A percentile compares a stretch with the other conserved stretches of the same genome.
phyloP scores from a whole-genome alignment of 1,284 basidiomycete species.

The Apiotrichum brassicae region DNA sequence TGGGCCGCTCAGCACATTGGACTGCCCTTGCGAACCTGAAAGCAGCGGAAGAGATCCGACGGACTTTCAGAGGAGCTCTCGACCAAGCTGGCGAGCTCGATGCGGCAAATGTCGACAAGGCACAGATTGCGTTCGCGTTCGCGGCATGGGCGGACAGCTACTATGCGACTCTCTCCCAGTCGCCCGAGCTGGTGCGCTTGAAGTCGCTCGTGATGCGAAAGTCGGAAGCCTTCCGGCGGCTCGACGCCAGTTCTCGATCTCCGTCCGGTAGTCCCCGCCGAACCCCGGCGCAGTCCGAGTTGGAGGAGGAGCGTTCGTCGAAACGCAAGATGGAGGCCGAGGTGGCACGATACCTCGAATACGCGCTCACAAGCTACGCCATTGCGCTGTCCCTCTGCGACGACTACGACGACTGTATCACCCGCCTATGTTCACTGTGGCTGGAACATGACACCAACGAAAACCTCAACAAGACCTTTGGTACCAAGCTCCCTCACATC shows the following conservation, averaged over 20 bases:
- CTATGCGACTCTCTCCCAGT: slow-evolving; percentile 62
- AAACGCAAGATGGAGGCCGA: slow-evolving; percentile 58
- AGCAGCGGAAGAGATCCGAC: slow-evolving; percentile 68
- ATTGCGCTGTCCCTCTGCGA: slow-evolving; percentile 64
- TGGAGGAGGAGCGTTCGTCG: slow-evolving; percentile 51
- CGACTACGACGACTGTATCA: slow-evolving; percentile 66
- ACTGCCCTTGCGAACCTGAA: slow-evolving; percentile 75
- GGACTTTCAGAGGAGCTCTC: slow-evolving; percentile 55
- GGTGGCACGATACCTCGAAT: slow-evolving; percentile 60
- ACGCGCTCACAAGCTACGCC: slow-evolving; percentile 78
- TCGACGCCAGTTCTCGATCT: slow-evolving; percentile 22
- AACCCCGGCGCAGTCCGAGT: slow-evolving; percentile 47
- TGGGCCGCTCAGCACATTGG: slow-evolving; percentile 69
- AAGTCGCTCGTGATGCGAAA: slow-evolving; percentile 70
- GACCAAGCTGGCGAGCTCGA: slow-evolving; percentile 6
- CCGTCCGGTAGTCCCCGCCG: slow-evolving; percentile 14
- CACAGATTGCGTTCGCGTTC: slow-evolving; percentile 71
- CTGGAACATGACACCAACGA: slow-evolving; percentile 56
- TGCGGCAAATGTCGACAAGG: slow-evolving; percentile 44
- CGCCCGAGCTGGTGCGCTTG: slow-evolving; percentile 65
- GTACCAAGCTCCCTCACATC: slow-evolving; percentile 48
- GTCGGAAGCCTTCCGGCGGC: slow-evolving; percentile 34
- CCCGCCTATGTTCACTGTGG: slow-evolving; percentile 86
- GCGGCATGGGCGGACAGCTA: slow-evolving; percentile 85
- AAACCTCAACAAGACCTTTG: slow-evolving; percentile 53